phyloP scores from a whole-genome alignment of 345 rosid genomes.

The Heritiera littoralis region DNA sequence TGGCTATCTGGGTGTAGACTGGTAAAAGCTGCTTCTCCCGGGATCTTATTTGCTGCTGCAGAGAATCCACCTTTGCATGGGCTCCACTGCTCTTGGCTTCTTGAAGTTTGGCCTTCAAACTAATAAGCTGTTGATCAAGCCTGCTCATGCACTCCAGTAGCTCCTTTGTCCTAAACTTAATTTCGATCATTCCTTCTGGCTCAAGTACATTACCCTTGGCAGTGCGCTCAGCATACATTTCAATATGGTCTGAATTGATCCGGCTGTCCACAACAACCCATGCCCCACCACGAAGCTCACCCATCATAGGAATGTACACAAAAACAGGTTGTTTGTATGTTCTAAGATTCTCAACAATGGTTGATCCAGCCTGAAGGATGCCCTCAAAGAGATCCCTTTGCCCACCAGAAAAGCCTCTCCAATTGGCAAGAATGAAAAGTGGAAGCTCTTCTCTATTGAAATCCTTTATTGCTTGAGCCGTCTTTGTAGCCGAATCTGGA shows the following conservation, averaged over 20 bases:
- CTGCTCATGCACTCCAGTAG: constrained; percentile 97
- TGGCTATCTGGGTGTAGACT: constrained; percentile 83
- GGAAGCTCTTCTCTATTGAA: constrained; percentile 96
- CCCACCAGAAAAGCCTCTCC: constrained; percentile 99
- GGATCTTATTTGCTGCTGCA: constrained; percentile 68
- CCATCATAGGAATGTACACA: constrained; percentile 97
- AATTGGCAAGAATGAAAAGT: constrained; percentile 91
- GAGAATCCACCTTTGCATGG: constrained; percentile 44
- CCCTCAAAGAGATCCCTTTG: constrained; percentile 99
- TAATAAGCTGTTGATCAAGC: constrained; percentile 72
- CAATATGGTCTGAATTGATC: constrained; percentile 91
- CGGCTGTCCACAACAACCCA: constrained; percentile 98
- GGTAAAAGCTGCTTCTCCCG: constrained; percentile 94
- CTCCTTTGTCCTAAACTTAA: constrained; percentile 90
- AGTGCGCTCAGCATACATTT: constrained; percentile 95
- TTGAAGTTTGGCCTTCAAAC: constrained; percentile 62
- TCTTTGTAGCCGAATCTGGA: constrained; percentile 98
- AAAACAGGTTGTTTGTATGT: constrained; percentile 96
- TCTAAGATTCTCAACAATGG: constrained; percentile 95
- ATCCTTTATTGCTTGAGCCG: constrained; percentile 95
- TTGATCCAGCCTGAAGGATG: constrained; percentile 98
- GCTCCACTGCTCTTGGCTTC: constrained; percentile 60
- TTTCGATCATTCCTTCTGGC: constrained; percentile 98
- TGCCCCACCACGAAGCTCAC: constrained; percentile 99
- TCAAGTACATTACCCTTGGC: constrained; percentile 97